Evolutionary conservation across 2,329 filamentous ascomycete species (phyloP).

Genomic region (Dryadomyces quercus-mongolicae): DNA sequence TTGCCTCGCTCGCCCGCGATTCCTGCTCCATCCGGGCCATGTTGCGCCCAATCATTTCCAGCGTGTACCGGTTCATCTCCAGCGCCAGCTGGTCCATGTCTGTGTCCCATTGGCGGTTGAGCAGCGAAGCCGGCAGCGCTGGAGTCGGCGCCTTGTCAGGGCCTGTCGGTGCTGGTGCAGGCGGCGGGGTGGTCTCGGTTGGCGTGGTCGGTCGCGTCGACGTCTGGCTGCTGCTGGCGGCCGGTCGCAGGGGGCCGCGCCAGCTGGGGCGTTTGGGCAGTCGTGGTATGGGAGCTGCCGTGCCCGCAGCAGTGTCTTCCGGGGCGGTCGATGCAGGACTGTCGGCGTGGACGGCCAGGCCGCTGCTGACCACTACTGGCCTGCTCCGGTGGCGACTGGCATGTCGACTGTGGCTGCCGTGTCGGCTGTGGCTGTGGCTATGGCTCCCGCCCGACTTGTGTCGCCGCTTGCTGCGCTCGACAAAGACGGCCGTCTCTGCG

Average conservation of each 20-base stretch:
- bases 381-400: neutral
- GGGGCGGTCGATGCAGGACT: too few species aligned
- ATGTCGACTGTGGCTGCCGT: neutral
- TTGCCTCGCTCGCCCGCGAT: constrained; percentile 1
- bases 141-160: neutral
- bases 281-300: constrained; percentile 2
- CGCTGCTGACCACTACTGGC: neutral
- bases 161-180: neutral
- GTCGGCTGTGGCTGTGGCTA: constrained; percentile 13
- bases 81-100: constrained; percentile 38
- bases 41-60: constrained; percentile 44
- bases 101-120: constrained; percentile 18
- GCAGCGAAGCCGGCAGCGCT: neutral
- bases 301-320: neutral
- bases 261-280: constrained; percentile 9
- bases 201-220: constrained; percentile 3
- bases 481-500: constrained; percentile 34
- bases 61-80: constrained; percentile 46
- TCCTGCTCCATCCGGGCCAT: constrained; percentile 31
- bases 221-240: neutral
- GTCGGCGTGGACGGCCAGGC: neutral
- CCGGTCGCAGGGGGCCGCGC: neutral
- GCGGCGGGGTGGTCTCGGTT: neutral
- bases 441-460: constrained; percentile 7
- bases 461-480: constrained; percentile 34